A percentile compares a stretch with the other conserved stretches of the same genome.
Conservation (phyloP, 306 rosid genomes). For the Arachis hypogaea region DNA sequence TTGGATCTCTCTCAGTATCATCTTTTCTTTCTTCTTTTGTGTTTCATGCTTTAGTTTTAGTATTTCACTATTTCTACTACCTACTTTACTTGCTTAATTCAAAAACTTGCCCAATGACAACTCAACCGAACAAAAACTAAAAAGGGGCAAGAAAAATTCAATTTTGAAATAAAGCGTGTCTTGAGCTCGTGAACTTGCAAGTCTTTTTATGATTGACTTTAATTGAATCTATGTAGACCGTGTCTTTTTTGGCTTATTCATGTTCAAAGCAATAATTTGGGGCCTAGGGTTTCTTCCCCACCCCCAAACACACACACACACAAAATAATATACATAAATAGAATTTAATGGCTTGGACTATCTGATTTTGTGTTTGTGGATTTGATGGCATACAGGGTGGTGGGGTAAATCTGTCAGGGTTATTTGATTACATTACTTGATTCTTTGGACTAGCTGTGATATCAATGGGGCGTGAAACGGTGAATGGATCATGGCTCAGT, state of each 20-base stretch:
- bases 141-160: neutral
- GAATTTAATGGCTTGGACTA: slow-evolving; percentile 20
- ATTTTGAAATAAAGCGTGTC: slow-evolving; percentile 37
- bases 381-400: slow-evolving; percentile 50
- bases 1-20: neutral
- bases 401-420: slow-evolving; percentile 26
- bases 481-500: slow-evolving; percentile 58
- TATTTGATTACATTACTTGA: slow-evolving; percentile 21
- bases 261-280: slow-evolving; percentile 28
- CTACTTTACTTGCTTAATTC: slow-evolving; percentile 30
- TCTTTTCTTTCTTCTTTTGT: neutral
- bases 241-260: slow-evolving; percentile 14
- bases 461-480: slow-evolving; percentile 61
- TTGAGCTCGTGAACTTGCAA: slow-evolving; percentile 8
- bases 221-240: slow-evolving; percentile 26
- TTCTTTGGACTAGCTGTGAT: slow-evolving; percentile 27
- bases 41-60: neutral
- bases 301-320: no score
- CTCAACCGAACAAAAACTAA: neutral
- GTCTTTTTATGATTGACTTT: slow-evolving; percentile 7
- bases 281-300: slow-evolving; percentile 31
- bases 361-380: slow-evolving; percentile 26
- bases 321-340: no score
- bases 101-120: slow-evolving; percentile 22
- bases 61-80: neutral